phyloP scores from a whole-genome alignment of 371 early-diverging fungal genomes.

The Mortierella polycephala region DNA sequence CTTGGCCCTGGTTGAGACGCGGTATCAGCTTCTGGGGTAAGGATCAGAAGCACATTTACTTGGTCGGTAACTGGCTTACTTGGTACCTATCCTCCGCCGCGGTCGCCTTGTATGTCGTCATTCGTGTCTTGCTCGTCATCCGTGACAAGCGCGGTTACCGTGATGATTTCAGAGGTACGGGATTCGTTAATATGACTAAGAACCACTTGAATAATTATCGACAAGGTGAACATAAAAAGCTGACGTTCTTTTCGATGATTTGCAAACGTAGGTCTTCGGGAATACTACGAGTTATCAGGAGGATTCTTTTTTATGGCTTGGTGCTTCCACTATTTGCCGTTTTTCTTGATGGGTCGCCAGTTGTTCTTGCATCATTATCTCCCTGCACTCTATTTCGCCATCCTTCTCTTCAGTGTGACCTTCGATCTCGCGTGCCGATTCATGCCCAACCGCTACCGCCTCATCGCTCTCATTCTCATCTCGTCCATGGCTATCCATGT shows the following conservation, averaged over 20 bases:
- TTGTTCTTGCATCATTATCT: conserved; percentile 97
- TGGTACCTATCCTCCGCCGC: conserved; percentile 81
- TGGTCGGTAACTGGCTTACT: conserved; percentile 93
- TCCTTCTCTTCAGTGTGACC: conserved; percentile 74
- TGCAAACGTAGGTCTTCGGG: conserved; percentile 56
- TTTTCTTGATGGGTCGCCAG: conserved; percentile 91
- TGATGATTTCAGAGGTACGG: conserved; percentile 62
- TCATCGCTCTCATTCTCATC: conserved; percentile 59
- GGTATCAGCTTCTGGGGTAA: conserved; percentile 94
- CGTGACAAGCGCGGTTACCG: conserved; percentile 76
- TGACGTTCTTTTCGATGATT: neutral
- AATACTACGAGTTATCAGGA: conserved; percentile 62
- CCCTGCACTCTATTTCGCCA: conserved; percentile 84
- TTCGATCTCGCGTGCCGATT: conserved; percentile 77
- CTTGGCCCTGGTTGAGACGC: conserved; percentile 87
- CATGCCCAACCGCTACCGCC: conserved; percentile 54
- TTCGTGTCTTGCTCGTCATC: conserved; percentile 60
- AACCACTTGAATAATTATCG: neutral
- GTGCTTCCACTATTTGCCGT: conserved; percentile 91
- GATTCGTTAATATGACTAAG: neutral
- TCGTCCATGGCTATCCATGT: conserved; percentile 56
- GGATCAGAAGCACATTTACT: conserved; percentile 82
- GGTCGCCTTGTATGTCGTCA: conserved; percentile 61
- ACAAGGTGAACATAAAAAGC: too few species aligned
- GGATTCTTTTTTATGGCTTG: conserved; percentile 88